Evolutionary conservation across 345 rosid species (phyloP).

Genomic region (Corchorus capsularis): DNA sequence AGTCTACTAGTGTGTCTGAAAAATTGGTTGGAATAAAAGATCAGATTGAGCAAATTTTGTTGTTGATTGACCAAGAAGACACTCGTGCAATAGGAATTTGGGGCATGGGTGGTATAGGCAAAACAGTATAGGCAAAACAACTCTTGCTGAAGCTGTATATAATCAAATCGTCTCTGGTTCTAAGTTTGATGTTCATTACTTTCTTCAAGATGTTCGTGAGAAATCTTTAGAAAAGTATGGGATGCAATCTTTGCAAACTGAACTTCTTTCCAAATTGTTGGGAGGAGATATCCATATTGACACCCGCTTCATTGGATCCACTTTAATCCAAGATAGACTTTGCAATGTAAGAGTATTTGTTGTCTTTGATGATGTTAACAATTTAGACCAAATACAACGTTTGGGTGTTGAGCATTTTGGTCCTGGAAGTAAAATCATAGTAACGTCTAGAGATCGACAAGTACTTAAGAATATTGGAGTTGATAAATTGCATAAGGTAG

Average conservation of each 20-base stretch:
- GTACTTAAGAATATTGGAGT: neutral
- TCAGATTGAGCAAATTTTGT: neutral
- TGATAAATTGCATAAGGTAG: neutral
- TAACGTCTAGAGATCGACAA: constrained; percentile 9
- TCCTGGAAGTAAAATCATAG: neutral
- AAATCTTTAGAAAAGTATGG: neutral
- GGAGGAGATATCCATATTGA: neutral
- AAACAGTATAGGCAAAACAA: constrained; percentile 6
- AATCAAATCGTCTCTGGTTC: neutral
- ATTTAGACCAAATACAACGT: neutral
- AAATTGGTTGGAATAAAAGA: neutral
- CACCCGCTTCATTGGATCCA: neutral
- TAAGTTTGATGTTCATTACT: neutral
- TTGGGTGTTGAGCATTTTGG: neutral
- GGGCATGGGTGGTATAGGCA: neutral
- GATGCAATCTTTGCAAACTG: neutral
- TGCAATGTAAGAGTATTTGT: neutral
- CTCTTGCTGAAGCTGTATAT: neutral
- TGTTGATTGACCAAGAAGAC: neutral
- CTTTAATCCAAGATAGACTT: neutral
- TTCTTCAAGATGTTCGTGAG: neutral
- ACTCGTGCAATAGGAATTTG: neutral
- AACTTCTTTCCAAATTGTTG: neutral
- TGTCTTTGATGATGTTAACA: constrained; percentile 3
- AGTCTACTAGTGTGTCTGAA: neutral